phyloP scores from a whole-genome alignment of 495 filamentous ascomycete genomes.

The Aspergillus asperescens region DNA sequence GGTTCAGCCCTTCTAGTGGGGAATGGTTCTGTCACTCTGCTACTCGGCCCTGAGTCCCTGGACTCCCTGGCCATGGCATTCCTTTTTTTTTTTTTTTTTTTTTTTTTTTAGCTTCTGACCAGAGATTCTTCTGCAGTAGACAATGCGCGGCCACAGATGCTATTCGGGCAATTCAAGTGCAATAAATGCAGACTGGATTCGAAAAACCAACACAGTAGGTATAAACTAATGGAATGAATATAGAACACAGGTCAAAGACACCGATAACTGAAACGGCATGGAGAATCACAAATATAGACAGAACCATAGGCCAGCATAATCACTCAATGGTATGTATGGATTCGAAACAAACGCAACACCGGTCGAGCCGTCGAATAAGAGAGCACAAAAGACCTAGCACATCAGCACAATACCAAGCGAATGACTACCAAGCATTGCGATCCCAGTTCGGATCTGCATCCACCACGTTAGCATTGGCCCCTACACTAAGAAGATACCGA shows the following conservation, averaged over 20 bases:
- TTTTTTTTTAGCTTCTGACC: too few species aligned
- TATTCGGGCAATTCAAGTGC: not conserved
- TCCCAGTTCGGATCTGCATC: conserved; percentile 33
- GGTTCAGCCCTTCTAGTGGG: too few species aligned
- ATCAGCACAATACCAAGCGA: not conserved
- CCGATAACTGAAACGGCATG: conserved; percentile 1
- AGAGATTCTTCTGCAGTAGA: too few species aligned
- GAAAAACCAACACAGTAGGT: not conserved
- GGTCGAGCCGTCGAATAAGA: not conserved
- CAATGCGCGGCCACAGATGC: too few species aligned
- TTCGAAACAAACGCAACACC: conserved; percentile 12
- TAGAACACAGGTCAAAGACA: not conserved
- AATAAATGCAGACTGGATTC: not conserved
- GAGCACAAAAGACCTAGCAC: not conserved
- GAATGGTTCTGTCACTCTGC: too few species aligned
- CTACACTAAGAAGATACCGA: not conserved
- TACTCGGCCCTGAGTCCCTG: too few species aligned
- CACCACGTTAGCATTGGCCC: conserved; percentile 7
- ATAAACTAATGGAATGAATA: not conserved
- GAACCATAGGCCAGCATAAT: not conserved
- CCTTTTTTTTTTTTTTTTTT: too few species aligned
- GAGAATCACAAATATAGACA: conserved; percentile 2
- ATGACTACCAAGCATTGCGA: conserved; percentile 35
- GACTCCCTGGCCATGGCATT: too few species aligned
- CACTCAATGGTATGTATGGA: not conserved